Evolutionary conservation across 352 stramenopile species (phyloP).

Genomic region (Phytopythium boreale): DNA sequence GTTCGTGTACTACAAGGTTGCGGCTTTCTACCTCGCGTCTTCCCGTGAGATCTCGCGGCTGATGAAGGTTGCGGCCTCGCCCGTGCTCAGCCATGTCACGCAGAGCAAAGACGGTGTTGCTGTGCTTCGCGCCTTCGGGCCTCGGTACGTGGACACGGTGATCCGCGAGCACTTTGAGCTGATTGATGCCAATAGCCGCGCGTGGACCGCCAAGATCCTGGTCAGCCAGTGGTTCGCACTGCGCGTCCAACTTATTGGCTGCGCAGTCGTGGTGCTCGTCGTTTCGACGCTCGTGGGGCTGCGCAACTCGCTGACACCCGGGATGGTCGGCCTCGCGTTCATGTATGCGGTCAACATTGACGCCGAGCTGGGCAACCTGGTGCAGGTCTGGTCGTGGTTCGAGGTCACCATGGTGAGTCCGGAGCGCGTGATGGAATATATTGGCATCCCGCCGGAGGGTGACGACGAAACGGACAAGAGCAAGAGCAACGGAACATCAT

Average conservation of each 20-base stretch:
- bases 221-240: slow-evolving; percentile 26
- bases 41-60: slow-evolving; percentile 16
- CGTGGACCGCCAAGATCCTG: slow-evolving; percentile 16
- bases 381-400: slow-evolving; percentile 40
- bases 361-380: slow-evolving; percentile 51
- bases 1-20: slow-evolving; percentile 53
- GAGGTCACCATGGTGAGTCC: slow-evolving; percentile 78
- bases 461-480: neutral
- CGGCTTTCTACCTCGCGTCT: slow-evolving; percentile 12
- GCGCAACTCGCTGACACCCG: slow-evolving; percentile 24
- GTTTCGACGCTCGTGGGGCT: slow-evolving; percentile 29
- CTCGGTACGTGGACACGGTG: slow-evolving; percentile 21
- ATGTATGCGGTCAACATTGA: slow-evolving; percentile 84
- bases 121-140: slow-evolving; percentile 42
- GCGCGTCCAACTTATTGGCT: slow-evolving; percentile 57
- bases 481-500: neutral
- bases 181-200: slow-evolving; percentile 19
- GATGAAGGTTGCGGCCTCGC: slow-evolving; percentile 19
- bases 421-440: slow-evolving; percentile 79
- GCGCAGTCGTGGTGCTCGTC: slow-evolving; percentile 71
- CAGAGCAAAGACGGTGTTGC: slow-evolving; percentile 29
- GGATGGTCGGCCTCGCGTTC: slow-evolving; percentile 71
- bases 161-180: slow-evolving; percentile 13
- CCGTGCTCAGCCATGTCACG: slow-evolving; percentile 31
- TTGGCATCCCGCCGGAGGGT: slow-evolving; percentile 2